Percentiles rank a stretch among this genome's conserved stretches.
phyloP scores from a whole-genome alignment of 2,329 filamentous ascomycete genomes.

The Ustulina deusta region DNA sequence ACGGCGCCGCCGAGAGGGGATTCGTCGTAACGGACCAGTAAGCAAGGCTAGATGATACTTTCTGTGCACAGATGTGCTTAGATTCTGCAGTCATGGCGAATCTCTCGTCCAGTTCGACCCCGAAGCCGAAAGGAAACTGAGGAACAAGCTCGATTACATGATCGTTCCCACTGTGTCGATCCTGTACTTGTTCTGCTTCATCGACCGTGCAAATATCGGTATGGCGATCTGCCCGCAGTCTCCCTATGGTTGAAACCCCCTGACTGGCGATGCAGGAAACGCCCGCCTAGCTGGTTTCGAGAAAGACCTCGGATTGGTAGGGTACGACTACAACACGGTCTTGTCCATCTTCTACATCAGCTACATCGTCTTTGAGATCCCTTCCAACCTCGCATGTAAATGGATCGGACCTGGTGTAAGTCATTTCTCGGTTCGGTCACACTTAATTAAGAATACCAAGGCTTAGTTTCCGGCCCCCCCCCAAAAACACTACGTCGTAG shows the following conservation, averaged over 20 bases:
- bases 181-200: slow-evolving; percentile 77
- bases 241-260: slow-evolving; percentile 4
- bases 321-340: slow-evolving; percentile 76
- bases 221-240: slow-evolving; percentile 37
- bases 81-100: slow-evolving; percentile 57
- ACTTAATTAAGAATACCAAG: background rate
- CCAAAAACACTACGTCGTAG: no score
- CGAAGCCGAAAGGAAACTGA: slow-evolving; percentile 66
- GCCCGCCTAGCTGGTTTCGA: slow-evolving; percentile 74
- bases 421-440: background rate
- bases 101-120: slow-evolving; percentile 66
- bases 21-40: slow-evolving; percentile 62
- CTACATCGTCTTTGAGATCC: slow-evolving; percentile 80
- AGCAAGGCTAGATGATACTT: slow-evolving; percentile 22
- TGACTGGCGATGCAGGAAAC: slow-evolving; percentile 63
- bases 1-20: slow-evolving; percentile 56
- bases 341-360: slow-evolving; percentile 78
- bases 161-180: slow-evolving; percentile 72
- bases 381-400: slow-evolving; percentile 76
- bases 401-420: slow-evolving; percentile 71
- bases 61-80: slow-evolving; percentile 1
- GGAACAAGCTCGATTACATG: slow-evolving; percentile 71
- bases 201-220: slow-evolving; percentile 78
- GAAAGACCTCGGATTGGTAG: slow-evolving; percentile 67
- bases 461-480: background rate